phyloP scores from a whole-genome alignment of 23 red algal species.

The Cyanidiococcus yangmingshanensis region DNA sequence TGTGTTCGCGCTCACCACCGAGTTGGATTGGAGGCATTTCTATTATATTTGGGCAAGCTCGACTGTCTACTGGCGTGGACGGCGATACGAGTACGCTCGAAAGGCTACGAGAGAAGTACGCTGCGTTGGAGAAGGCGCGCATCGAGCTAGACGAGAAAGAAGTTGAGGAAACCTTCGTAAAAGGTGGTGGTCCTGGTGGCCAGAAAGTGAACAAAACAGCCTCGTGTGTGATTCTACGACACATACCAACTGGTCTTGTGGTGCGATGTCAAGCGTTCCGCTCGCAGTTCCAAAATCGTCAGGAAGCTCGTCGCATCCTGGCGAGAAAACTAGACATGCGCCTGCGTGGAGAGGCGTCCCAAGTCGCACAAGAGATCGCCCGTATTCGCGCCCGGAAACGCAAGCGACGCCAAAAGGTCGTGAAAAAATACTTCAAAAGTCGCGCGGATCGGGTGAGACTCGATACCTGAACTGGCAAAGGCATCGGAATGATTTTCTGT shows the following conservation, averaged over 20 bases:
- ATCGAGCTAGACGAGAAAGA: slow-evolving; percentile 40
- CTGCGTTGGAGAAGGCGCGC: background rate
- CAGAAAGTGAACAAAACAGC: slow-evolving; percentile 93
- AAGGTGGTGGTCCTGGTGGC: slow-evolving; percentile 76
- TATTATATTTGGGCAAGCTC: too few relatives aligned
- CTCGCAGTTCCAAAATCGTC: slow-evolving; percentile 52
- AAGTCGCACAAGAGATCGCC: slow-evolving; percentile 36
- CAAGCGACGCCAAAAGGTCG: slow-evolving; percentile 33
- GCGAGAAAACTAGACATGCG: slow-evolving; percentile 54
- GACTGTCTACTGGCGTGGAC: background rate
- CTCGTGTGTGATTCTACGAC: slow-evolving; percentile 61
- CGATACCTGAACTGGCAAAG: slow-evolving; percentile 16
- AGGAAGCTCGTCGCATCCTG: slow-evolving; percentile 41
- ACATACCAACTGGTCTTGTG: slow-evolving; percentile 66
- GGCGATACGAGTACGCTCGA: background rate
- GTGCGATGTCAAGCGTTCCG: slow-evolving; percentile 75
- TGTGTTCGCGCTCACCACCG: too few relatives aligned
- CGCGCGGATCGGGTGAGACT: slow-evolving; percentile 44
- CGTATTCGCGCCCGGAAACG: slow-evolving; percentile 65
- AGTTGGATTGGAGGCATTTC: too few relatives aligned
- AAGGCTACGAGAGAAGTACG: background rate
- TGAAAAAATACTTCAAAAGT: slow-evolving; percentile 88
- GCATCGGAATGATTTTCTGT: too few relatives aligned
- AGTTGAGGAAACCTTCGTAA: slow-evolving; percentile 73
- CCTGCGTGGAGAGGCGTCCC: slow-evolving; percentile 45